Base-by-base conservation (phyloP, 768 basidiomycete species). In the Amanita fuliginea region DNA sequence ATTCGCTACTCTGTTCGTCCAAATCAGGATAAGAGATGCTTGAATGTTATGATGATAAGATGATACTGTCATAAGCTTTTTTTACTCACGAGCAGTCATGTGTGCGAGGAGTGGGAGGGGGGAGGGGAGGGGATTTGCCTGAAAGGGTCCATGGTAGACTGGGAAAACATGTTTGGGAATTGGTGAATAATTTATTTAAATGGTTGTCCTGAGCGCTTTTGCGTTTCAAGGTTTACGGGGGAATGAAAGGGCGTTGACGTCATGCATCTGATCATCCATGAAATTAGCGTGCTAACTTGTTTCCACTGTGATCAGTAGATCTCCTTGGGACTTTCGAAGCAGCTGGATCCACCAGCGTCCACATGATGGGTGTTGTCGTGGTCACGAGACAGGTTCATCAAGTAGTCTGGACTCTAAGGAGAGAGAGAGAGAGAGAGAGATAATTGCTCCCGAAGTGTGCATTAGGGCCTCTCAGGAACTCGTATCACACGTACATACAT, bases 1-100 rank as follows among this genome's bases (percentile, higher is more conserved):
- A 44, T 97, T 94, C 65, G 90, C 93, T 19, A 93, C 93, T n/a
- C 71, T 98, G 14, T 96, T 97, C 58, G 82, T 95, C 18, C 67
- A 76, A 49, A 76, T 83, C 41, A 65, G 73, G 14, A 63, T 90
- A 36, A 59, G 62, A 30, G 62, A 70, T 54, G 53, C 54, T 11
- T 43, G 33, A 51, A 24, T 10, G 16, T 39, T 24, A n/a, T n/a
- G 14, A 42, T 28, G 26, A 42, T n/a, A 13, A 42, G 21, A 41
- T 28, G 19, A 11, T 19, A 40, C 8, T 13, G 21, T 0, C 1
- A 26, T 24, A 1, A 24, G 5, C n/a, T 24, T 24, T 3, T 24
- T 24, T 26, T 43, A 43, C 42, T 26, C 42, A 43, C 42, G 30
- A n/a, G 16, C 10, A 22, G 45, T 46, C 32, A 36, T n/a, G 18